Conservation (phyloP, 2,329 filamentous ascomycete species). For the Paramyrothecium sp. region DNA sequence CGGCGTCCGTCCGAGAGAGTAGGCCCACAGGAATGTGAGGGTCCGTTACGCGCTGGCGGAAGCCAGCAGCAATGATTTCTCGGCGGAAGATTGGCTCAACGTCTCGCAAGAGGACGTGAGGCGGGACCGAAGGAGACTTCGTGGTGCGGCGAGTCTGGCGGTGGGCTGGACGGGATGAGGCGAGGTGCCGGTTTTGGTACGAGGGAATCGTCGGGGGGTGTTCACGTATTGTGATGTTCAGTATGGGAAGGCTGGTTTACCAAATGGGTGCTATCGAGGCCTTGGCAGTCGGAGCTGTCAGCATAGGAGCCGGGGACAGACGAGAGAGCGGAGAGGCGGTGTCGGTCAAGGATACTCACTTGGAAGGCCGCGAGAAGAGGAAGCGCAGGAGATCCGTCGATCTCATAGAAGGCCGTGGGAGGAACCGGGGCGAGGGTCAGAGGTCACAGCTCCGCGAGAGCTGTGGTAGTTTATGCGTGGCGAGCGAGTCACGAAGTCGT, state of each 20-base stretch:
- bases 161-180: constrained; percentile 7
- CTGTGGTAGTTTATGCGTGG: neutral
- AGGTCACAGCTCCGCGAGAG: constrained; percentile 19
- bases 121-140: constrained; percentile 83
- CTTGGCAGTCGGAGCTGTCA: constrained; percentile 29
- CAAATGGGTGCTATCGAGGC: constrained; percentile 58
- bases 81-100: constrained; percentile 41
- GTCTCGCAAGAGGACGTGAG: constrained; percentile 77
- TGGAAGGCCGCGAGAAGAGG: constrained; percentile 83
- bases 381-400: constrained; percentile 87
- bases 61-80: constrained; percentile 72
- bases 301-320: neutral
- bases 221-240: constrained; percentile 7
- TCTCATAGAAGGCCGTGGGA: constrained; percentile 72
- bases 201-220: constrained; percentile 9
- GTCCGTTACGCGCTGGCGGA: constrained; percentile 70
- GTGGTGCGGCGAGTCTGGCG: constrained; percentile 72
- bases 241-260: neutral
- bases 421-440: constrained; percentile 14
- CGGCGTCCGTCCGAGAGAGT: constrained; percentile 93
- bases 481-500: too few relatives aligned
- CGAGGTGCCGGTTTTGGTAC: constrained; percentile 28
- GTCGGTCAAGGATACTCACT: too few relatives aligned
- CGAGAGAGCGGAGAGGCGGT: too few relatives aligned
- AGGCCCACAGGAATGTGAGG: constrained; percentile 80